A percentile compares a stretch with the other conserved stretches of the same genome.
phyloP scores from a whole-genome alignment of 1,139 yeast genomes.

The Wickerhamiella pararugosa region DNA sequence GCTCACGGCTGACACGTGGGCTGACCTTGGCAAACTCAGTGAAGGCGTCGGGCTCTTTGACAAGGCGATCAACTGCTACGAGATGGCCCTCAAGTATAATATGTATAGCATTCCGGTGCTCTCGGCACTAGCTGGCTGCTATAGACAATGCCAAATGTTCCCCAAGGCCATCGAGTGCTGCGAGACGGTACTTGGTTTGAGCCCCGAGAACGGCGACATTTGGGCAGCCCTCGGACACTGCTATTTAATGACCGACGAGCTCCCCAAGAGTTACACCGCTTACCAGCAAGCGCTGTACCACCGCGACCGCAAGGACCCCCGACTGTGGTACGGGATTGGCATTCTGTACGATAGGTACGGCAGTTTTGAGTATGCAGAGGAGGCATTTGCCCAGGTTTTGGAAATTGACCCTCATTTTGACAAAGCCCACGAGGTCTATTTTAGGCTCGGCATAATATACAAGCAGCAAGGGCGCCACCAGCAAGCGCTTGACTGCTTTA shows the following conservation, averaged over 20 bases:
- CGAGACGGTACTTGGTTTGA: conserved; percentile 67
- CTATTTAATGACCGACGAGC: conserved; percentile 88
- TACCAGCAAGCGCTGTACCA: conserved; percentile 91
- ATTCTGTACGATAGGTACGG: conserved; percentile 92
- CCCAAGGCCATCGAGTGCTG: conserved; percentile 88
- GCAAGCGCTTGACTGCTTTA: conserved; percentile 84
- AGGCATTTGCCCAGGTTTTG: conserved; percentile 88
- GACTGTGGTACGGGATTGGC: conserved; percentile 94
- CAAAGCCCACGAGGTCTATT: conserved; percentile 90
- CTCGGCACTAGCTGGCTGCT: conserved; percentile 74
- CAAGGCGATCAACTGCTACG: conserved; percentile 77
- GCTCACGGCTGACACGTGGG: conserved; percentile 81
- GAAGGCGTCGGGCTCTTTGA: conserved; percentile 82
- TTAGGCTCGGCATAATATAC: conserved; percentile 91
- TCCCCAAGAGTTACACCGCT: conserved; percentile 89
- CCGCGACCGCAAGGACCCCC: conserved; percentile 90
- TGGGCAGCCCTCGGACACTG: conserved; percentile 98
- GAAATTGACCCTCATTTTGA: conserved; percentile 94
- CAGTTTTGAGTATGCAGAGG: conserved; percentile 91
- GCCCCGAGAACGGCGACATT: conserved; percentile 85
- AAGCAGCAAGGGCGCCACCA: conserved; percentile 83
- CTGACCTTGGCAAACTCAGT: conserved; percentile 75
- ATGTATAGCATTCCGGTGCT: conserved; percentile 78
- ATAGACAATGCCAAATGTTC: conserved; percentile 78
- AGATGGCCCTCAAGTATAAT: conserved; percentile 74